phyloP scores from a whole-genome alignment of 2,329 filamentous ascomycete genomes.

The Fusarium mangiferae region DNA sequence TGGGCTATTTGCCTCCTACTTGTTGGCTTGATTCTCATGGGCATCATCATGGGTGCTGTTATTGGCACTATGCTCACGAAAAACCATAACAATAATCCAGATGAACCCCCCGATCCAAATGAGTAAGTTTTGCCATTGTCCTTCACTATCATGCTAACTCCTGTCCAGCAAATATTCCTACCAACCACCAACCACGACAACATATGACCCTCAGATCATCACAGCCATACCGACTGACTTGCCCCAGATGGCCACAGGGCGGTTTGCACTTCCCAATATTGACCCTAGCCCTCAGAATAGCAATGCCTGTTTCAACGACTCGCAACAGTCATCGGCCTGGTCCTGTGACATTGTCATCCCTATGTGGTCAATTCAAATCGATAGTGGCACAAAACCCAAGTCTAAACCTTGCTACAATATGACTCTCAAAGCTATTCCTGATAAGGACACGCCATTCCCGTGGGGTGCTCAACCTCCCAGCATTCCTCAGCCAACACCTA shows the following conservation, averaged over 20 bases:
- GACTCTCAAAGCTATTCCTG: conserved; percentile 49
- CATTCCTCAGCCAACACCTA: conserved; percentile 50
- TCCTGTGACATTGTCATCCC: conserved; percentile 65
- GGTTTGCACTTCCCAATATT: conserved; percentile 65
- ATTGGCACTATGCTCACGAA: conserved; percentile 58
- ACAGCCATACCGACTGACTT: conserved; percentile 61
- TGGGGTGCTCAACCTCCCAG: conserved; percentile 66
- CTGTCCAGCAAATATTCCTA: conserved; percentile 30
- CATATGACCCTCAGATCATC: conserved; percentile 62
- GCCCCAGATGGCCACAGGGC: conserved; percentile 63
- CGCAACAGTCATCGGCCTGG: conserved; percentile 68
- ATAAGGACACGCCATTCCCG: conserved; percentile 51
- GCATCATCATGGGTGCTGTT: conserved; percentile 66
- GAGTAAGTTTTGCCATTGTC: conserved; percentile 19
- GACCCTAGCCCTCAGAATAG: conserved; percentile 58
- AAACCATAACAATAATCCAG: conserved; percentile 12
- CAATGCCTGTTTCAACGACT: conserved; percentile 67
- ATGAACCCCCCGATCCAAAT: background rate
- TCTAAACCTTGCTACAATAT: conserved; percentile 54
- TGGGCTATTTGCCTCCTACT: conserved; percentile 67
- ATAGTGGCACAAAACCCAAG: conserved; percentile 31
- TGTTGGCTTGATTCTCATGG: conserved; percentile 62
- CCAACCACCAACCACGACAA: conserved; percentile 49
- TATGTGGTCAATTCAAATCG: conserved; percentile 57
- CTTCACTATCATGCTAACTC: conserved; percentile 4